Conservation (phyloP, 2,329 filamentous ascomycete species). For the Nemania serpens region DNA sequence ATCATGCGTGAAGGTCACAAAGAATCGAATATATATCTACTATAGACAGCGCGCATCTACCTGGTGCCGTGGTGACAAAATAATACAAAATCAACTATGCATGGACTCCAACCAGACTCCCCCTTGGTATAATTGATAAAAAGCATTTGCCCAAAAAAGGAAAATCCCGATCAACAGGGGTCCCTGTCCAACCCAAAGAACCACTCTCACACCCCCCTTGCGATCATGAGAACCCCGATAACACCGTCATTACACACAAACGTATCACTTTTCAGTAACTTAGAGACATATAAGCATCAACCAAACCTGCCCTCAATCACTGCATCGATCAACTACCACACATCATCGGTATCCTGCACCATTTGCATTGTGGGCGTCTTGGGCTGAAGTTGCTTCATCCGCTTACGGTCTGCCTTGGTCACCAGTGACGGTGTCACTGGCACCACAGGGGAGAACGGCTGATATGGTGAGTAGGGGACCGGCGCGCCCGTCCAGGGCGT, state of each 20-base stretch:
- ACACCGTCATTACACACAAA: constrained; percentile 14
- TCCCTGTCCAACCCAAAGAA: constrained; percentile 5
- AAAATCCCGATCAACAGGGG: not conserved
- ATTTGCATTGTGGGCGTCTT: constrained; percentile 66
- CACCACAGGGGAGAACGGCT: constrained; percentile 75
- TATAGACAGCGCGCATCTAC: constrained; percentile 18
- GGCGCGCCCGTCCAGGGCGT: constrained; percentile 66
- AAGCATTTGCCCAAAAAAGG: constrained; percentile 13
- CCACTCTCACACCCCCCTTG: not conserved
- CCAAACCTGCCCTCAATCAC: no score
- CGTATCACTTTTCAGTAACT: not conserved
- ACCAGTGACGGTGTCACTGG: constrained; percentile 78
- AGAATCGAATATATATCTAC: constrained; percentile 17
- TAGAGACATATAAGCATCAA: not conserved
- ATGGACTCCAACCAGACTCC: constrained; percentile 11
- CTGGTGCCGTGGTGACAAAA: constrained; percentile 12
- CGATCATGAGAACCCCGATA: constrained; percentile 19
- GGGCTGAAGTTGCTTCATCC: constrained; percentile 66
- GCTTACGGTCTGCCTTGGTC: constrained; percentile 71
- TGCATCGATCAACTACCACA: constrained; percentile 55
- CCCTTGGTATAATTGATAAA: constrained; percentile 26
- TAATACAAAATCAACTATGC: constrained; percentile 11
- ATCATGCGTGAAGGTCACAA: no score
- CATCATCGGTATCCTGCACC: constrained; percentile 65
- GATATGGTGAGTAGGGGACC: constrained; percentile 77